Evolutionary conservation across 306 rosid genomes (phyloP), one percentile per base, ranked within the genome.

Genomic region (Prunus kanzakura): DNA sequence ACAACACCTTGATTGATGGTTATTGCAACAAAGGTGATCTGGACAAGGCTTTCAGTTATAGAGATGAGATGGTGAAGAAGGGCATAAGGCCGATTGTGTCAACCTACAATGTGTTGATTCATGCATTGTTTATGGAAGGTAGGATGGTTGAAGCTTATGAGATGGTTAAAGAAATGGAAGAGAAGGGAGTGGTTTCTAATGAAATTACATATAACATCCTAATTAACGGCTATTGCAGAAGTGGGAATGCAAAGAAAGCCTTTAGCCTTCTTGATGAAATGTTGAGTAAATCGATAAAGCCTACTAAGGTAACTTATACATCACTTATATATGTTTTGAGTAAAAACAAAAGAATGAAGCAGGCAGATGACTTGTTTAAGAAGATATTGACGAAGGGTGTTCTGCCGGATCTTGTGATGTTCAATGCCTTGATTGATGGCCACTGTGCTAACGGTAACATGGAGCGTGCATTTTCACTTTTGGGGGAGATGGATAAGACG

Each of bases 401-500:
- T 61, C 65, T 66, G 72, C 96, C 94, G 1, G 98, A 93, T 85
- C 78, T 85, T 63, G 81, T 91, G 73, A 82, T 88, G 84, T 90
- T 86, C 67, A 93, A 93, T 78, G 93, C 97, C 20, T 82, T 93
- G 87, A 91, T 93, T 20, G 88, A 85, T 81, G 98, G 98, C 64
- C 91, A 88, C 66, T 91, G 96, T 75, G 81, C 81, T 51, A 87
- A 88, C 38, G 88, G 92, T 69, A 84, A 86, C 67, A 72, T 88
- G 29, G 88, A 68, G 38, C 79, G 83, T 38, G 93, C 91, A 69
- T 82, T 91, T 82, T 75, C 82, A n/a, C 82, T 91, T 75, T 84
- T 93, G 81, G 78, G 82, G 70, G 93, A 89, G 85, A 93, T 91
- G 96, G 91, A 90, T 69, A 76, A 46, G 67, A 83, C 80, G 90